Conservation (phyloP, 805 yeast genomes). For the Kuraishia hungarica region DNA sequence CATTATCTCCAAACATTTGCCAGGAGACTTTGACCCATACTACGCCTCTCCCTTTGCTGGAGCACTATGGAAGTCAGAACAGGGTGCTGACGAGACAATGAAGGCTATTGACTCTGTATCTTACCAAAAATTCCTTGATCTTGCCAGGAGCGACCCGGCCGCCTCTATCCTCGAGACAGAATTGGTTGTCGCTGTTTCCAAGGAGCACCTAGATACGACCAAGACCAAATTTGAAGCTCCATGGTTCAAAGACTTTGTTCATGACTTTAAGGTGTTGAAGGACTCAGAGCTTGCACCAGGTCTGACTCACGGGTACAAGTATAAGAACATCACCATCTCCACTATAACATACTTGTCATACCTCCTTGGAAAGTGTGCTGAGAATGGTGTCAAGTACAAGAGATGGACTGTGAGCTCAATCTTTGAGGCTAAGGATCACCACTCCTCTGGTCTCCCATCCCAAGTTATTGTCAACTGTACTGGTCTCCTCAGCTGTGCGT, state of each 20-base stretch:
- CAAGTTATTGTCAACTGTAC: slow-evolving; percentile 1
- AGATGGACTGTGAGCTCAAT: neutral
- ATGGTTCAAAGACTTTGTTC: slow-evolving; percentile 44
- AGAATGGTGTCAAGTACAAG: neutral
- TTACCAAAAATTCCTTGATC: slow-evolving; percentile 34
- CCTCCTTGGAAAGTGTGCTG: neutral
- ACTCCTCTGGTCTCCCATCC: neutral
- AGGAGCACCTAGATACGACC: neutral
- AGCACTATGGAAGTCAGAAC: slow-evolving; percentile 59
- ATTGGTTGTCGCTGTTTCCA: neutral
- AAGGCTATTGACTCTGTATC: slow-evolving; percentile 36
- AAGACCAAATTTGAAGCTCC: slow-evolving; percentile 17
- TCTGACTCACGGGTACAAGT: neutral
- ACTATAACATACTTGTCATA: neutral
- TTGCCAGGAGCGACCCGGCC: slow-evolving; percentile 37
- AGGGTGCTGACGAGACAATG: slow-evolving; percentile 31
- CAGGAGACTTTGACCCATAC: slow-evolving; percentile 43
- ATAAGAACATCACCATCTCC: neutral
- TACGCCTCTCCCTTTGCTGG: slow-evolving; percentile 68
- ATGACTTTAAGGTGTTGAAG: slow-evolving; percentile 27
- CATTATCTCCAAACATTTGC: slow-evolving; percentile 36
- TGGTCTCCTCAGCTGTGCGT: neutral
- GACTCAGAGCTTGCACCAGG: slow-evolving; percentile 3
- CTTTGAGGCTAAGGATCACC: neutral
- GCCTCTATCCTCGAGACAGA: slow-evolving; percentile 33